phyloP scores from a whole-genome alignment of 1,284 basidiomycete genomes.

The Inonotus obliquus region DNA sequence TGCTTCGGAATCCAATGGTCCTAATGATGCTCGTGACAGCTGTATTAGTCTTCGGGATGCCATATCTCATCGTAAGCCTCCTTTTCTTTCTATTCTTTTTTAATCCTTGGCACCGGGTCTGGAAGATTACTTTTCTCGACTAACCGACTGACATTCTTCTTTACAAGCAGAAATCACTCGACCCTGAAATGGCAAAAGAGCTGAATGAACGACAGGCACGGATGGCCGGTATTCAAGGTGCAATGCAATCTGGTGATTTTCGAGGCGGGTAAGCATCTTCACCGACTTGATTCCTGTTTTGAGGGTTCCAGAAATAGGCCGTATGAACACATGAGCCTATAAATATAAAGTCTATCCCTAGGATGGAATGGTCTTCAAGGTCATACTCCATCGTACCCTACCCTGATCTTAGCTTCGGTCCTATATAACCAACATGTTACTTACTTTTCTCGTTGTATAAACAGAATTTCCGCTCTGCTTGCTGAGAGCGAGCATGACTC shows the following conservation, averaged over 20 bases:
- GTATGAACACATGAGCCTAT: not conserved
- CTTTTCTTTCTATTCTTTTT: no score
- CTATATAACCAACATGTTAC: not conserved
- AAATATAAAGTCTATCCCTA: no score
- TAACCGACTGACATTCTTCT: not conserved
- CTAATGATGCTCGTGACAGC: constrained; percentile 74
- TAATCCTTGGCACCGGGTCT: no score
- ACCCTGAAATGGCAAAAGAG: constrained; percentile 71
- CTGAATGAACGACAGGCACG: constrained; percentile 65
- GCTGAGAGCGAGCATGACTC: constrained; percentile 10
- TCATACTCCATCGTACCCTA: no score
- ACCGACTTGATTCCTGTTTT: not conserved
- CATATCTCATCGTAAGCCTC: constrained; percentile 67
- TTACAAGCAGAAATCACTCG: constrained; percentile 61
- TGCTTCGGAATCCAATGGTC: constrained; percentile 88
- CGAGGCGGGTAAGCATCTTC: constrained; percentile 43
- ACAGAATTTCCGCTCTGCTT: constrained; percentile 22
- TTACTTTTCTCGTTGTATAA: not conserved
- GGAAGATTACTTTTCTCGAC: not conserved
- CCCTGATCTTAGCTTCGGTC: no score
- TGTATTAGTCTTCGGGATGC: constrained; percentile 70
- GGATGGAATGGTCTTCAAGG: no score
- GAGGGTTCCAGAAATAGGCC: not conserved
- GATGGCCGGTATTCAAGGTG: constrained; percentile 53
- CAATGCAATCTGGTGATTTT: constrained; percentile 53